Conservation (phyloP, 257 asterid species). For the Echium plantagineum region DNA sequence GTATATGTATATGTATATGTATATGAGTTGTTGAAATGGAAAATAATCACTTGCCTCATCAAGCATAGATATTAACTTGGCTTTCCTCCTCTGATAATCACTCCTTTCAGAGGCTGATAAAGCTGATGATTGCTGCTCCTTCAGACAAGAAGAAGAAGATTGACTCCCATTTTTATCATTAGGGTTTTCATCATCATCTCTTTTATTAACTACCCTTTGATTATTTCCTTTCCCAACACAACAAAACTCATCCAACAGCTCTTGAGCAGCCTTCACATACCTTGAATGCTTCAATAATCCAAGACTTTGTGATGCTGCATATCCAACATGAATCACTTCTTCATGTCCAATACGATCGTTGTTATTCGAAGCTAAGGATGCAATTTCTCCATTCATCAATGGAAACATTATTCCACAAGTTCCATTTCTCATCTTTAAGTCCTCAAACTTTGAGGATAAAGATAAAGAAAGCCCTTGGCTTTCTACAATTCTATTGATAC, state of each 20-base stretch:
- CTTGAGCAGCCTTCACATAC: slow-evolving; percentile 50
- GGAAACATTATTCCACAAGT: slow-evolving; percentile 8
- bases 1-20: too few species aligned
- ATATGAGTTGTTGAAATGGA: too few species aligned
- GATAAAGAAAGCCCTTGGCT: slow-evolving; percentile 70
- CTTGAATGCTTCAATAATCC: slow-evolving; percentile 30
- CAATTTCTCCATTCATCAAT: slow-evolving; percentile 18
- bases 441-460: slow-evolving; percentile 43
- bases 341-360: neutral
- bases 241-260: slow-evolving; percentile 60
- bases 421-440: slow-evolving; percentile 25
- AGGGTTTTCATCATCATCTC: slow-evolving; percentile 45
- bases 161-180: slow-evolving; percentile 9
- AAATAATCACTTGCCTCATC: slow-evolving; percentile 50
- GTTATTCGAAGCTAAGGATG: neutral
- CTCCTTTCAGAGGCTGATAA: slow-evolving; percentile 45
- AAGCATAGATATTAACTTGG: slow-evolving; percentile 59
- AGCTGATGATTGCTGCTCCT: slow-evolving; percentile 29
- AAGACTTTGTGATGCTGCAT: slow-evolving; percentile 22
- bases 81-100: slow-evolving; percentile 60
- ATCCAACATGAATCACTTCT: slow-evolving; percentile 30
- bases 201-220: slow-evolving; percentile 17
- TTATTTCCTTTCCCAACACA: slow-evolving; percentile 49
- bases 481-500: slow-evolving; percentile 20
- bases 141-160: slow-evolving; percentile 14